Percentiles rank a stretch among this genome's conserved stretches.
Evolutionary conservation across 1,284 basidiomycete species (phyloP).

Genomic region (Gomphus bonarii): DNA sequence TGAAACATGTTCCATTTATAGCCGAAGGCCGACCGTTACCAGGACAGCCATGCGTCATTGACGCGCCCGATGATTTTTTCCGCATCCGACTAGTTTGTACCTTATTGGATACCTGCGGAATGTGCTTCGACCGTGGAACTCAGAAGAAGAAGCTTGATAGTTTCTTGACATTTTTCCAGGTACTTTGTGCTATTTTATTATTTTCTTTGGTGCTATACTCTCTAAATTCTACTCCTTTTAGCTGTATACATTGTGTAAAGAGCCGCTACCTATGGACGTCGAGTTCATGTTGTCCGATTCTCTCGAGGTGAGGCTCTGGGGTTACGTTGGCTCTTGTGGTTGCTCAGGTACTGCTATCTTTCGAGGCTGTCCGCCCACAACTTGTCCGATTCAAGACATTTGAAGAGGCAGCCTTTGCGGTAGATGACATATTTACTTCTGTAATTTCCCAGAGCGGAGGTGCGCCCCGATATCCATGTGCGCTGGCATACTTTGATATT

Average conservation of each 20-base stretch:
- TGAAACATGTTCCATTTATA: constrained; percentile 22
- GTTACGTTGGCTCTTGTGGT: constrained; percentile 6
- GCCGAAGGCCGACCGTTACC: constrained; percentile 88
- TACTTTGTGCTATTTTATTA: constrained; percentile 24
- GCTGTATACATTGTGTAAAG: constrained; percentile 87
- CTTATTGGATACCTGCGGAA: constrained; percentile 91
- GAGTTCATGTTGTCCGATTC: constrained; percentile 96
- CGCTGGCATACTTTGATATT: constrained; percentile 8
- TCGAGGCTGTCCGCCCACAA: constrained; percentile 73
- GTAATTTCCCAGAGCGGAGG: constrained; percentile 46
- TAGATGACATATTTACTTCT: constrained; percentile 79
- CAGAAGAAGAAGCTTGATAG: constrained; percentile 88
- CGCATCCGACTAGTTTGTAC: constrained; percentile 87
- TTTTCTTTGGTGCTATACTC: neutral
- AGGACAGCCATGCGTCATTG: constrained; percentile 63
- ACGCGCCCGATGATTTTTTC: constrained; percentile 95
- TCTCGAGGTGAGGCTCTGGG: constrained; percentile 53
- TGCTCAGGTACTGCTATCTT: constrained; percentile 9
- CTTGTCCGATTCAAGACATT: constrained; percentile 57
- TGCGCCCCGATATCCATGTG: constrained; percentile 17
- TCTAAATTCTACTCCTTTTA: constrained; percentile 23
- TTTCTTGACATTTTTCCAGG: constrained; percentile 90
- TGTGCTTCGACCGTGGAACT: constrained; percentile 91
- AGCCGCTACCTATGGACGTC: constrained; percentile 87
- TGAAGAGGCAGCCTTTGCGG: constrained; percentile 76